Evolutionary conservation across 2,329 filamentous ascomycete species (phyloP), one percentile per base, ranked within the genome.

Genomic region (Talaromyces albobiverticillius): DNA sequence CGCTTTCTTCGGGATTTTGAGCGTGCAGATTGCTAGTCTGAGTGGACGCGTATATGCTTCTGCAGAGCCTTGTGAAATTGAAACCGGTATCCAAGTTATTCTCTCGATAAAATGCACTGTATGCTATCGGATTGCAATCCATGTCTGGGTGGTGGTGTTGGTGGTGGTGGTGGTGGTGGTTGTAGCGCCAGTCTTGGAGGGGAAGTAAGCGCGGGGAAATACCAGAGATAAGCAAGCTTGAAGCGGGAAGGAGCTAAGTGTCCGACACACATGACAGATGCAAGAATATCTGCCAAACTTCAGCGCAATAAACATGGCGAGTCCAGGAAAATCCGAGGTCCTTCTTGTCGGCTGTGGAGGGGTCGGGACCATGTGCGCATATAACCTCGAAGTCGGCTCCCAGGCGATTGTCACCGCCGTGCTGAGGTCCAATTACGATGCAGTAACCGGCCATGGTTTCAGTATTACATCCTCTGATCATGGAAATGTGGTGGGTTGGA

Each of bases 361-460:
- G 3, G 78, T 85, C 2, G 83, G 83, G 13, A 78, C 81, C 1
- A 81, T 85, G 63, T 76, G 77, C 5, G 82, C 82, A 3, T 76
- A 81, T 46, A 80, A 79, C 36, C 70, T 86, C 4, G 78, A 85
- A 63, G 64, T 64, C 2, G 79, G 80, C 10, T 76, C 76, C 8
- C 65, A 73, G 11, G 80, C 81, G 4, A 69, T 60, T 2, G 81
- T 85, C 3, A 82, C 82, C 0, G 69, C 77, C 0, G 77, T 85
- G 0, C 67, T 84, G 42, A 73, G 83, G 20, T 85, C 82, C 1
- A 86, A 84, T 62, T 85, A 77, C 64, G 63, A 72, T 0, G 67
- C 66, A 1, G 82, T 82, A 18, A 65, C 67, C n/a, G 64, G 74
- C 9, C 63, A 72, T 4, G 82, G 82, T 13, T 83, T 83, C 60